Evolutionary conservation across 2,329 filamentous ascomycete genomes (phyloP), one percentile per base, ranked within the genome.

Genomic region (Botryosphaeria dothidea): DNA sequence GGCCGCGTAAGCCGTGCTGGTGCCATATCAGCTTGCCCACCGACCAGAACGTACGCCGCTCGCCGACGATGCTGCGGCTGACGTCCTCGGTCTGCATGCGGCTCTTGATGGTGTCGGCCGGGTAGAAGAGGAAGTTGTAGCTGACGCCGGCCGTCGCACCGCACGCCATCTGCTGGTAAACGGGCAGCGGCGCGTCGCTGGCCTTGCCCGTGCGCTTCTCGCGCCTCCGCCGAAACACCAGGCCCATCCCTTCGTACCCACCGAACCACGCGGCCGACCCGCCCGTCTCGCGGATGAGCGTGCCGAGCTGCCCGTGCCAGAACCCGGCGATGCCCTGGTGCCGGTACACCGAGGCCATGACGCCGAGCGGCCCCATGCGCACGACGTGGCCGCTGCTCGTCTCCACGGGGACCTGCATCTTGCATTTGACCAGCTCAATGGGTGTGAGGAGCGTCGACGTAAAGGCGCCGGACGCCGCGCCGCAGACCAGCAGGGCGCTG

Each of bases 81-180:
- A 92, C 82, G 4, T 93, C 90, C 62, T 90, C 86, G 0, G 95
- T 99, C 80, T 99, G 95, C 89, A 99, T 97, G 54, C 94, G 88
- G 19, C 92, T 96, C 81, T 99, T 99, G 82, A 99, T 90, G 0
- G 95, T 99, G 76, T 99, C 95, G 57, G 95, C 95, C 0, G 95
- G 95, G 76, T 95, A 99, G 83, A 98, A 97, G 23, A 96, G 81
- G 75, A 98, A 98, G 77, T 99, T 99, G 81, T 99, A 99, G 38
- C 88, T 89, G 81, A 97, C 91, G 62, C 95, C 95, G 3, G 94
- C 95, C 7, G 89, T 87, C 2, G 94, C 94, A 46, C 94, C 94
- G 1, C 93, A 92, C 21, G 92, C 75, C 73, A 96, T 92, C 77
- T 96, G 93, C 79, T 97, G 92, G 84, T 91, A 91, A 4, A 97